Conservation (phyloP, 2,329 filamentous ascomycete species). For the Balansia obtecta region DNA sequence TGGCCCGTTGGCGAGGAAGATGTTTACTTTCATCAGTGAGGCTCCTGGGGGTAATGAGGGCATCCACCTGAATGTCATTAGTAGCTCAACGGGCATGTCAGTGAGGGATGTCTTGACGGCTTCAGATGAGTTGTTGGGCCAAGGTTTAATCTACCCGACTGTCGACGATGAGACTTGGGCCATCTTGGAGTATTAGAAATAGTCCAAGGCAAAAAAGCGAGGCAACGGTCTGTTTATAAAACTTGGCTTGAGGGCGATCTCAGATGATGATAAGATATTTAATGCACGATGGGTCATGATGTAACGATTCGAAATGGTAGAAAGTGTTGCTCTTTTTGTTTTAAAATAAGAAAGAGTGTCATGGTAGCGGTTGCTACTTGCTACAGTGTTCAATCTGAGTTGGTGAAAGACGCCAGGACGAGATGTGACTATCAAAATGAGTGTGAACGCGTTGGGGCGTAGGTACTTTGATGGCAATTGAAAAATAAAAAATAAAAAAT, state of each 20-base stretch:
- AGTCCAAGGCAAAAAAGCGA: neutral
- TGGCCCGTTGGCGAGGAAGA: constrained; percentile 47
- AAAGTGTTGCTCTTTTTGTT: neutral
- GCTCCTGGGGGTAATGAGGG: constrained; percentile 68
- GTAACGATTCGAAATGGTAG: neutral
- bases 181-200: constrained; percentile 45
- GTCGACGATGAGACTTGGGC: constrained; percentile 90
- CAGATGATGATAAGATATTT: constrained; percentile 5
- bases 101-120: constrained; percentile 59
- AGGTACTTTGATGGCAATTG: too few relatives aligned
- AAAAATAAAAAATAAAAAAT: too few relatives aligned
- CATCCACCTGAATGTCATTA: constrained; percentile 67
- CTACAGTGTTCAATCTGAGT: neutral
- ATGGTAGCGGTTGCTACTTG: neutral
- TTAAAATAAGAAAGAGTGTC: neutral
- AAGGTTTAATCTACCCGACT: constrained; percentile 77
- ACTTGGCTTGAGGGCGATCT: neutral
- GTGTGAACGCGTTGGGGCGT: too few relatives aligned
- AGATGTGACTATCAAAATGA: too few relatives aligned
- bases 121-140: constrained; percentile 65
- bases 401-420: too few relatives aligned
- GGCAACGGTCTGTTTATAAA: neutral
- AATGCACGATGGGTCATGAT: neutral
- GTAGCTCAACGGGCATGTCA: constrained; percentile 50
- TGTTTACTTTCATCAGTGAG: constrained; percentile 59